Evolutionary conservation across 371 early-diverging fungal genomes (phyloP), one percentile per base, ranked within the genome.

Genomic region (Mucor velutinosus): DNA sequence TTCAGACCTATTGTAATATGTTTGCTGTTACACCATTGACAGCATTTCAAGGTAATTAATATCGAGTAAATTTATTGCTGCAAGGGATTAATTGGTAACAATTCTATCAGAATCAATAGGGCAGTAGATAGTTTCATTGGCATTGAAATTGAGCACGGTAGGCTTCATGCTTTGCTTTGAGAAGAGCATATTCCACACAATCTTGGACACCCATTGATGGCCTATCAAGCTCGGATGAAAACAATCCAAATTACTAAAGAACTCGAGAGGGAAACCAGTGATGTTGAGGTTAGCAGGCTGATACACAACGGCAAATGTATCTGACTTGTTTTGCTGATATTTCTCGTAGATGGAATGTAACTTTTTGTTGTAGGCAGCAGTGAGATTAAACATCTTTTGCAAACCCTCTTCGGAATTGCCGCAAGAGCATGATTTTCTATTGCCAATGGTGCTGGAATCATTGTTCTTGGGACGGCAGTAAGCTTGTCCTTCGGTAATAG

Each of bases 71-170:
- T 45, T 45, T 32, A 58, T 43, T 65, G 21, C 30, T 37, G 37
- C 37, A 14, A 37, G 37, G 37, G 37, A 37, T 58, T 67, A 72
- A 25, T 64, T 41, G 1, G 72, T 72, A 43, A 55, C 60, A 25
- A 82, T 67, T 53, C 79, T 70, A 71, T 82, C 82, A 7, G 67
- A 59, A n/a, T 82, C 78, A 3, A 51, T 60, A 12, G 82, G 82
- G 43, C 82, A 82, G 37, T 77, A 82, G 19, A 79, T 68, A 0
- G 66, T 43, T 10, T 64, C 60, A 17, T 68, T 64, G 17, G 32
- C 62, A 53, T 77, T 37, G 27, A 76, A 82, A 19, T 72, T 72
- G 17, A 72, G 65, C 1, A 68, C 65, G 7, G 29, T 32, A 8
- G 68, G 72, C 33, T 72, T 72, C 6, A 17, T 8, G 7, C 30